Evolutionary conservation across 2,329 filamentous ascomycete genomes (phyloP).

Genomic region (Trichoderma atroviride): DNA sequence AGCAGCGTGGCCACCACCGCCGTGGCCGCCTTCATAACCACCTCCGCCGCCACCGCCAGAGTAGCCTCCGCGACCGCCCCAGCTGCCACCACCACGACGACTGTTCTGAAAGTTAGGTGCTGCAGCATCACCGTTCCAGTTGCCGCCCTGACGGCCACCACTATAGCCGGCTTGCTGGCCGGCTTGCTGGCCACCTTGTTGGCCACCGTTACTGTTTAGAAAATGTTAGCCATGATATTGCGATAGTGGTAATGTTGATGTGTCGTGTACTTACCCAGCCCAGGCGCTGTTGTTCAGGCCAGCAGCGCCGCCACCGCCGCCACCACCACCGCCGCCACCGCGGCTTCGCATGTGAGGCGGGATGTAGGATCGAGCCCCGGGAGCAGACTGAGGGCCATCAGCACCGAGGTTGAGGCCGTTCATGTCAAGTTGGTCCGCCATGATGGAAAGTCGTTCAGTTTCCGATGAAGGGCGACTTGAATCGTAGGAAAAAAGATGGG

Average conservation of each 20-base stretch:
- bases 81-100: conserved; percentile 41
- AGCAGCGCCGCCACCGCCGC: conserved; percentile 29
- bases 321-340: conserved; percentile 37
- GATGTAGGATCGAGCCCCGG: conserved; percentile 70
- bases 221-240: background rate
- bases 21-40: conserved; percentile 39
- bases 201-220: background rate
- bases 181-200: no score
- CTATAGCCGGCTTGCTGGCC: conserved; percentile 1
- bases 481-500: background rate
- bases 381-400: conserved; percentile 40
- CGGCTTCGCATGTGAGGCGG: conserved; percentile 78
- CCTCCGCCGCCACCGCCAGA: conserved; percentile 38
- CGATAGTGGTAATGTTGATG: background rate
- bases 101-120: conserved; percentile 31
- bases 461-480: conserved; percentile 30
- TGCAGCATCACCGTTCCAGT: conserved; percentile 13
- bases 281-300: conserved; percentile 42
- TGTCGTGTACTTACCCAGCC: conserved; percentile 42
- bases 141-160: conserved; percentile 24
- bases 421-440: conserved; percentile 87
- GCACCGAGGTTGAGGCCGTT: conserved; percentile 67
- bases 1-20: conserved; percentile 57
- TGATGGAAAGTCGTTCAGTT: conserved; percentile 49
- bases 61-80: conserved; percentile 43